phyloP scores from a whole-genome alignment of 352 stramenopile genomes.

The Globisporangium nunn region DNA sequence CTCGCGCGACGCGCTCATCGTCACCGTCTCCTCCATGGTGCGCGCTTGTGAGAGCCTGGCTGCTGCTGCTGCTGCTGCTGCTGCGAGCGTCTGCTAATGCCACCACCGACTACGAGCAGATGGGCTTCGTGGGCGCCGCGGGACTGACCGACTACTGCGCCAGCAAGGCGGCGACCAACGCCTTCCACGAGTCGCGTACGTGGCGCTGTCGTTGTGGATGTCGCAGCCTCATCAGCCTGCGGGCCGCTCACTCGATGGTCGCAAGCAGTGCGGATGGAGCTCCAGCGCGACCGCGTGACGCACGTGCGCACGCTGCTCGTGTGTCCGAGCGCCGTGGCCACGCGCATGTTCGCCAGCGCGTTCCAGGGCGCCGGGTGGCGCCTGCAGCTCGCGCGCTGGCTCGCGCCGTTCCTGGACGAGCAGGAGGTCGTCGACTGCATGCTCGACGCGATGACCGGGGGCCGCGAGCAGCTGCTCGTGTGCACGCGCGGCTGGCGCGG shows the following conservation, averaged over 20 bases:
- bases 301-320: constrained; percentile 68
- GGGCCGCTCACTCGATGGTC: no score
- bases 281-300: constrained; percentile 45
- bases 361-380: constrained; percentile 32
- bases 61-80: no score
- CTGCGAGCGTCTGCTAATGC: neutral
- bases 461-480: constrained; percentile 56
- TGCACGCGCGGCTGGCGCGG: constrained; percentile 56
- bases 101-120: constrained; percentile 16
- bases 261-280: constrained; percentile 59
- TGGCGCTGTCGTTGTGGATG: no score
- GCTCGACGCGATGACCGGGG: constrained; percentile 37
- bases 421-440: constrained; percentile 45
- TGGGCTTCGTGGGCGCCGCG: constrained; percentile 61
- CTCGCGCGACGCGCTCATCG: constrained; percentile 34
- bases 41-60: neutral
- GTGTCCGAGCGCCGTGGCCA: constrained; percentile 64
- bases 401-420: constrained; percentile 48
- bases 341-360: constrained; percentile 69
- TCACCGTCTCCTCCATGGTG: constrained; percentile 74
- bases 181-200: constrained; percentile 63
- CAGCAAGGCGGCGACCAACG: constrained; percentile 66
- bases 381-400: constrained; percentile 23
- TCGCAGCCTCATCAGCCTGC: no score
- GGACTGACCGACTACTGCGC: constrained; percentile 70